Evolutionary conservation across 768 basidiomycete species (phyloP).

Genomic region (Macrolepiota fuliginosa): DNA sequence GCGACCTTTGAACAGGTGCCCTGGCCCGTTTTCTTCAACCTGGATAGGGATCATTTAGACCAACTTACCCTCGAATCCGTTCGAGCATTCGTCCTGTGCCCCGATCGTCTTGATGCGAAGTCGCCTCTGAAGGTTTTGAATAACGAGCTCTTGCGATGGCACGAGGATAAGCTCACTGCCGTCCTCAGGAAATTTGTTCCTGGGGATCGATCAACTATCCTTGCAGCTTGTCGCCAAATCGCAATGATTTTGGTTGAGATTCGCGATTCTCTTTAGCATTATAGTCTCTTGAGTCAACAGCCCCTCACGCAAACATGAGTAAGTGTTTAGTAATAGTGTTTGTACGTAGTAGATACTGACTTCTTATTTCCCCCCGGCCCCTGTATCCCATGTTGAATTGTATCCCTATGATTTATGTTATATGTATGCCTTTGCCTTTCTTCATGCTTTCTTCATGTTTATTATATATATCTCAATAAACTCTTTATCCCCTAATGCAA

Average conservation of each 20-base stretch:
- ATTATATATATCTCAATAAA: not conserved
- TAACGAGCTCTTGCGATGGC: not conserved
- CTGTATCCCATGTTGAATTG: not conserved
- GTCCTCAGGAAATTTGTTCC: not conserved
- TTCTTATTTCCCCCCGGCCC: not conserved
- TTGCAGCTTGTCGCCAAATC: not conserved
- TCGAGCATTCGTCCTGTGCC: not conserved
- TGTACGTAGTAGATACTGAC: constrained; percentile 1
- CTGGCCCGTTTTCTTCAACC: not conserved
- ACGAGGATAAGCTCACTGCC: not conserved
- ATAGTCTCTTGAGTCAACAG: not conserved
- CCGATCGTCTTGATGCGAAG: not conserved
- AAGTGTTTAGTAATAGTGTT: not conserved
- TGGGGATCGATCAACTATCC: not conserved
- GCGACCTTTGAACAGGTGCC: constrained; percentile 4
- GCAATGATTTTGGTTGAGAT: not conserved
- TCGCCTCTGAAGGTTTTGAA: not conserved
- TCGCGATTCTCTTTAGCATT: not conserved
- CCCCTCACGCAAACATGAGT: not conserved
- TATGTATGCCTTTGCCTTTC: not conserved
- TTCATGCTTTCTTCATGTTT: not conserved
- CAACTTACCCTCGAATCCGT: not conserved
- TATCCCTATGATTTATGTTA: not conserved
- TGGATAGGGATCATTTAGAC: not conserved
- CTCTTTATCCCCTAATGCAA: not conserved